Conservation (phyloP, 2,329 filamentous ascomycete species). For the Cladophialophora chaetospira region DNA sequence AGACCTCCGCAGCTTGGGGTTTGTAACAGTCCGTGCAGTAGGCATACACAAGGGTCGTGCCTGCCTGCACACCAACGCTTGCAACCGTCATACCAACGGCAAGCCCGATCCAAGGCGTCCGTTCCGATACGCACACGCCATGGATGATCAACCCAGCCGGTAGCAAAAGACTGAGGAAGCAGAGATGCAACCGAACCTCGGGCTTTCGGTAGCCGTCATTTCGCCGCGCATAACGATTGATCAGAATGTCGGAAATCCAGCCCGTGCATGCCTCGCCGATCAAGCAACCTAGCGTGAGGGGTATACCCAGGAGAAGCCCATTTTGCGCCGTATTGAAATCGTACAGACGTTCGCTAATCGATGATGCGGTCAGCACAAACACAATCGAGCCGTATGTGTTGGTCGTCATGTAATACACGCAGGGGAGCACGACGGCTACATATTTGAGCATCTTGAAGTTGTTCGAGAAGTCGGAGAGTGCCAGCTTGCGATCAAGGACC, state of each 20-base stretch:
- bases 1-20: constrained; percentile 6
- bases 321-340: constrained; percentile 9
- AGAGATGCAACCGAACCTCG: constrained; percentile 3
- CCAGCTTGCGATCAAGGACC: constrained; percentile 4
- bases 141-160: constrained; percentile 5
- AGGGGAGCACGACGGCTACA: constrained; percentile 1
- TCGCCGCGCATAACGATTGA: neutral
- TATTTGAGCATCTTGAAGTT: constrained; percentile 8
- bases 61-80: constrained; percentile 3
- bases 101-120: constrained; percentile 5
- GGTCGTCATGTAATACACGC: constrained; percentile 11
- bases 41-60: constrained; percentile 1
- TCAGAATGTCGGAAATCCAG: constrained; percentile 5
- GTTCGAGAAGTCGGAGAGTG: neutral
- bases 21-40: constrained; percentile 9
- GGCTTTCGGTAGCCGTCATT: constrained; percentile 8
- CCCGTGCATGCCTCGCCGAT: constrained; percentile 6
- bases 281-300: constrained; percentile 5
- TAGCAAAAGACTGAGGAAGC: constrained; percentile 3
- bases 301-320: constrained; percentile 1
- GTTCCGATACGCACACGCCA: constrained; percentile 4
- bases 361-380: constrained; percentile 2
- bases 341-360: constrained; percentile 2
- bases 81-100: constrained; percentile 7
- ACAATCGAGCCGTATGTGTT: constrained; percentile 8